Base-by-base conservation (phyloP, 805 yeast species). In the Kodamaea neixiangensis region DNA sequence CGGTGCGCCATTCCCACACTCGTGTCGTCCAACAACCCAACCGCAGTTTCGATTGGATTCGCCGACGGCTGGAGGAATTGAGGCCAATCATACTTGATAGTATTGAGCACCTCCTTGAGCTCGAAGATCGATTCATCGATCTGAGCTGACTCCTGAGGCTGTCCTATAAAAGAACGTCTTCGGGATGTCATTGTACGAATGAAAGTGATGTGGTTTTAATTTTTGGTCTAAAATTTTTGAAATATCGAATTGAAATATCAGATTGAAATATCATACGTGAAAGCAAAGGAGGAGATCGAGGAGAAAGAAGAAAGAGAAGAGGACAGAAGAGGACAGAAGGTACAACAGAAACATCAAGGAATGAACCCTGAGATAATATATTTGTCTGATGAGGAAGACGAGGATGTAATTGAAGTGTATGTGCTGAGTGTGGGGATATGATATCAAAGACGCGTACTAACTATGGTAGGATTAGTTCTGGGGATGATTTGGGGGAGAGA, bases 1-100 rank as follows among this genome's bases (percentile, higher is more conserved):
- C 85, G 81, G 59, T 85, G 86, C 0, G 96, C 96, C 59, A 89
- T 70, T 0, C 98, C 98, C n/a, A 91, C 94, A 0, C 96, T 87
- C 1, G 96, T 83, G 59, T 85, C 86, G 66, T 93, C 97, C 60
- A 91, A 72, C 51, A 94, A 73, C 1, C 92, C 83, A 37, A 93
- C 73, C 0, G 97, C 97, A 47, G 86, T 73, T 58, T 90, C 97
- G 43, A 94, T 76, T 1, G 97, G 96, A 63, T 90, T 91, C 49
- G 89, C 58, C 18, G 61, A 82, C 46, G 81, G 77, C 17, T 60
- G 62, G 10, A 73, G 55, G n/a, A 63, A 51, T 47, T 72, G 76
- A 4, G 77, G 76, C 79, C 79, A 75, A 50, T 75, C 79, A 54
- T 72, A 73, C 46, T 65, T 63, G 22, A 73, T 57, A n/a, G 67